Evolutionary conservation across 257 asterid species (phyloP), one percentile per base, ranked within the genome.

Genomic region (Solanum virginianum): DNA sequence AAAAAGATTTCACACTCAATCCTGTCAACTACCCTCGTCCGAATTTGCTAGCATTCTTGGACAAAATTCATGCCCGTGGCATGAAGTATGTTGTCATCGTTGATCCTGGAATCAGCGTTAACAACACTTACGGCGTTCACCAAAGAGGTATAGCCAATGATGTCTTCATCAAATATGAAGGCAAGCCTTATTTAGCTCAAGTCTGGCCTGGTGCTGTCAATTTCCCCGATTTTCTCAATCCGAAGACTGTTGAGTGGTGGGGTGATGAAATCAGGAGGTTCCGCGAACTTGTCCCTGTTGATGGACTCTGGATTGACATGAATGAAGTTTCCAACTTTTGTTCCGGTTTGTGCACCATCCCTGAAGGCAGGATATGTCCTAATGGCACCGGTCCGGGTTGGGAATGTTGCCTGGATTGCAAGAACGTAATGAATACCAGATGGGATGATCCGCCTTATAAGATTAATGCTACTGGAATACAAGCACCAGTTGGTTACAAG

Each of bases 271-370:
- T 95, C 84, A 89, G 88, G 60, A 69, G 89, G 8, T 96, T 96
- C 62, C 91, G 56, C 15, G 87, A 93, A 18, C 29, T 86, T 84
- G 90, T 95, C 49, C 92, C 97, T 0, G 85, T 93, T 26, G 96
- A 96, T 70, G 99, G 99, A 17, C 90, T 96, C 10, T 96, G 99
- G 99, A 89, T 96, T 29, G 99, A 96, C 91, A 96, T 96, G 99
- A 96, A 96, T 80, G 99, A 96, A 81, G 1, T 91, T 32, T 91
- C 99, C 32, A 96, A 96, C 84, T 96, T 96, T 91, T 96, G 98
- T 66, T 60, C 87, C 0, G 98, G 98, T 8, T 83, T 94, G 80
- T 96, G 99, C 75, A 94, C 99, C 0, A 71, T 96, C 63, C 98
- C 99, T 0, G 86, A 89, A 86, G 94, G 88, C 8, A 80, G 89